Conservation (phyloP, 441 rosid species). For the Metrosideros polymorpha region DNA sequence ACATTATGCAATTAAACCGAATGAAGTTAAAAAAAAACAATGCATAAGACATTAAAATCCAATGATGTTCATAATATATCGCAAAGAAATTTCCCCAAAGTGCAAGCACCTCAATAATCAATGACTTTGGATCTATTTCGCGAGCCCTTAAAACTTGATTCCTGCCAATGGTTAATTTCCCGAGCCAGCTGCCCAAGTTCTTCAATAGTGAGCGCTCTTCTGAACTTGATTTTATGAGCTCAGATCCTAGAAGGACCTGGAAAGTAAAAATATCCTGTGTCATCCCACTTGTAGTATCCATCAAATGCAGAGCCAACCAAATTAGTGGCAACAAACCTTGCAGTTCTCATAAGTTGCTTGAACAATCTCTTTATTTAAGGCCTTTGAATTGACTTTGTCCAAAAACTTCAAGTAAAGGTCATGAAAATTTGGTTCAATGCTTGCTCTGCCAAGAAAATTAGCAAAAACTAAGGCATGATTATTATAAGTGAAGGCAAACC, state of each 20-base stretch:
- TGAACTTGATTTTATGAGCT: conserved; percentile 95
- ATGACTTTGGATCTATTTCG: conserved; percentile 95
- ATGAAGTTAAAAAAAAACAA: not conserved
- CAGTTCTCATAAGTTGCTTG: conserved; percentile 97
- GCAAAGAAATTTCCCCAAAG: not conserved
- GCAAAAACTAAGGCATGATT: not conserved
- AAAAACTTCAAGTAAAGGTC: conserved; percentile 93
- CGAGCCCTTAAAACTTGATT: conserved; percentile 90
- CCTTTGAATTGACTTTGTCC: conserved; percentile 83
- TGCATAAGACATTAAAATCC: not conserved
- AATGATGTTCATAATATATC: not conserved
- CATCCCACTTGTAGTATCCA: not conserved
- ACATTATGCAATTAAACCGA: not conserved
- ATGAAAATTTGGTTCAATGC: conserved; percentile 98
- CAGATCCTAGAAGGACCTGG: conserved; percentile 96
- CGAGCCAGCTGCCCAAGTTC: conserved; percentile 99
- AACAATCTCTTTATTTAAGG: conserved; percentile 79
- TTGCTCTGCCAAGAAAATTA: conserved; percentile 52
- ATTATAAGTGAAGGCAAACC: not conserved
- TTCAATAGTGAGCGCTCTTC: conserved; percentile 95
- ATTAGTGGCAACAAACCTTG: conserved; percentile 52
- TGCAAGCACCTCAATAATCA: conserved; percentile 78
- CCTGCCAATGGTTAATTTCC: conserved; percentile 96
- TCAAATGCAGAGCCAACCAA: not conserved
- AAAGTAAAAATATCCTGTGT: not conserved